Evolutionary conservation across 2,329 filamentous ascomycete species (phyloP).

Genomic region (Didymella glomerata): DNA sequence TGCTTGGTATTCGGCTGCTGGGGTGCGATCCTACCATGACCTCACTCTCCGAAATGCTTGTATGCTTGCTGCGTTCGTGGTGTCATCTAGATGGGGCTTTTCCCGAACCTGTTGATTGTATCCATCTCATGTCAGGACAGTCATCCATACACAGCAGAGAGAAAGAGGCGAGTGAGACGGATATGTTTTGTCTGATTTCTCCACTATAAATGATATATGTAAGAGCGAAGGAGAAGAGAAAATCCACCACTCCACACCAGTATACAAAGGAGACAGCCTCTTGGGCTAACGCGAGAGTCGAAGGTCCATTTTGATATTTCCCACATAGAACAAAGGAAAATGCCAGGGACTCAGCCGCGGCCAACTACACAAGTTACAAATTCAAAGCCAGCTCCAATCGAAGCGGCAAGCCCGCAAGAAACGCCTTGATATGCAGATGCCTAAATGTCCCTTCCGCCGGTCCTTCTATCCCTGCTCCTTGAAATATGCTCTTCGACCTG

Average conservation of each 20-base stretch:
- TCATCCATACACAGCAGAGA: no score
- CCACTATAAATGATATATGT: background rate
- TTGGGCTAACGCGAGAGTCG: background rate
- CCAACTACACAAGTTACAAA: background rate
- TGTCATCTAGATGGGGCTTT: background rate
- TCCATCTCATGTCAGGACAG: no score
- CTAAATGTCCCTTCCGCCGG: background rate
- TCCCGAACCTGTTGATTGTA: no score
- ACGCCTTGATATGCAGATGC: background rate
- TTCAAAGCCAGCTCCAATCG: background rate
- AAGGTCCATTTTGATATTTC: background rate
- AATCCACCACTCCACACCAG: background rate
- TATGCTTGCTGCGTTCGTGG: background rate
- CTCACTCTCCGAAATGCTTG: background rate
- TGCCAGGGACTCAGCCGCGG: background rate
- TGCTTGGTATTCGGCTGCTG: background rate
- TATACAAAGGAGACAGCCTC: background rate
- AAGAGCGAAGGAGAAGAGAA: background rate
- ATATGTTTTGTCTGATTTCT: background rate
- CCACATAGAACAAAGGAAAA: background rate
- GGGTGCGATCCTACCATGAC: background rate
- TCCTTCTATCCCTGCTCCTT: background rate
- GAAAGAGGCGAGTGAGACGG: background rate
- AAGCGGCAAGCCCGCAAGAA: background rate
- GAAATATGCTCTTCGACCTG: background rate